Base-by-base conservation (phyloP, 2,329 filamentous ascomycete genomes). In the Pezicula rhizophila region DNA sequence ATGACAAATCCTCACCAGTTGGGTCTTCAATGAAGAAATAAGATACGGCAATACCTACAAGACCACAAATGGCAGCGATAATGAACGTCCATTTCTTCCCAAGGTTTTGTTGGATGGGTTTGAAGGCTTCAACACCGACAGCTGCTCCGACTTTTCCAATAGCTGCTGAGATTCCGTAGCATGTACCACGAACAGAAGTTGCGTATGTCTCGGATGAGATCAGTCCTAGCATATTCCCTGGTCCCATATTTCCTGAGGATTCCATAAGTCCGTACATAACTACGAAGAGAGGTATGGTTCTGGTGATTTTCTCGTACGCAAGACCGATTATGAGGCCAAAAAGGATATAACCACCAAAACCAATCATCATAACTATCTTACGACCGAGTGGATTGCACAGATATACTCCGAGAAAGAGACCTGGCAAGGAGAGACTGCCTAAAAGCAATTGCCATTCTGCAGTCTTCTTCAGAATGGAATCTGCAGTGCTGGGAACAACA, bases 201-300 rank as follows among this genome's bases (percentile, higher is more conserved):
- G 75, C 70, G 51, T 75, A 78, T 1, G 70, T 67, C 57, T 78
- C 76, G 0, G 71, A 75, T 0, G 71, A 75, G 5, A 77, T 57
- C 3, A 78, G 62, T 1, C 73, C 74, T 4, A 78, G 66, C 62
- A 74, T 77, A 37, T 75, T 71, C 0, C 75, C 75, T 0, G 75
- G 75, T 0, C 75, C 75, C 46, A 77, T 59, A 48, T 77, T 73
- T 0, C 73, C 72, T 2, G 67, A 71, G 20, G 68, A 70, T 52
- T 74, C 72, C 67, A 78, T 72, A 4, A 77, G 60, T 1, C 74
- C 75, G 52, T 77, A 78, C 49, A 77, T 70, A 14, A 77, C 66
- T 10, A 78, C 68, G 54, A 78, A 78, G 4, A 75, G 66, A 0
- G 75, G 73, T 3, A 77, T 60, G 42, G 75, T 72, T n/a, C 69